Percentiles rank a stretch among this genome's conserved stretches.
These are phyloP conservation scores for Verbena officinalis DNA, from an alignment of 257 asterid species.

Conservation along the genomic window DNA sequence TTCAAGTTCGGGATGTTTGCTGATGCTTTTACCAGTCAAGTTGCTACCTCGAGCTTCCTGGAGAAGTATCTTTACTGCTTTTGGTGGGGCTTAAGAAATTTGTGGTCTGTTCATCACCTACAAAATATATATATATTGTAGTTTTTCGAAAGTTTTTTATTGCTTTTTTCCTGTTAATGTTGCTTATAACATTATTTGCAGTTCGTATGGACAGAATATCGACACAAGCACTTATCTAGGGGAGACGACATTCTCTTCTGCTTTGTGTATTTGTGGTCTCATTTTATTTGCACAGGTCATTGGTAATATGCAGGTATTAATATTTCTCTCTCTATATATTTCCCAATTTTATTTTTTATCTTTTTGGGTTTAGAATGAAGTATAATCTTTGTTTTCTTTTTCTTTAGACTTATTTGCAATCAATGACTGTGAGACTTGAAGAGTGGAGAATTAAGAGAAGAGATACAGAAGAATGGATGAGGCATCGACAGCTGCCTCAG, in stretches of 20 bases:
- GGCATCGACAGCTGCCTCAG: constrained; percentile 92
- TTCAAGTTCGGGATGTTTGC: constrained; percentile 97
- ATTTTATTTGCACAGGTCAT: constrained; percentile 84
- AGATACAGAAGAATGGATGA: constrained; percentile 98
- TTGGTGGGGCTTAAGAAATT: constrained; percentile 98
- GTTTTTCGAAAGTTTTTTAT: not conserved
- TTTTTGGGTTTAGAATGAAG: not conserved
- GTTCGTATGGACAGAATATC: constrained; percentile 93
- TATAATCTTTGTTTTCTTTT: constrained; percentile 5
- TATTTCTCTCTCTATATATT: not conserved
- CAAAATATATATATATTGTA: too few relatives aligned
- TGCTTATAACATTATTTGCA: constrained; percentile 39
- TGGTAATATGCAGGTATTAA: constrained; percentile 90
- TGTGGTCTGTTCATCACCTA: constrained; percentile 55
- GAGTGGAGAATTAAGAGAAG: constrained; percentile 93
- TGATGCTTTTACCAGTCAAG: constrained; percentile 81
- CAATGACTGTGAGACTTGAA: constrained; percentile 93
- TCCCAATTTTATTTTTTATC: not conserved
- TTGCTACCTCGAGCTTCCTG: constrained; percentile 67
- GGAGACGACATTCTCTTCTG: constrained; percentile 76
- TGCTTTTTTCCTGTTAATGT: constrained; percentile 1
- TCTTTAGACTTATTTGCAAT: constrained; percentile 81
- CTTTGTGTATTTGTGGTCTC: constrained; percentile 73
- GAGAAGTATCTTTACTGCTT: constrained; percentile 88
- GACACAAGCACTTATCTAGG: constrained; percentile 87